Evolutionary conservation across 1,139 yeast species (phyloP), one percentile per base, ranked within the genome.

Genomic region (Geotrichum siamense): DNA sequence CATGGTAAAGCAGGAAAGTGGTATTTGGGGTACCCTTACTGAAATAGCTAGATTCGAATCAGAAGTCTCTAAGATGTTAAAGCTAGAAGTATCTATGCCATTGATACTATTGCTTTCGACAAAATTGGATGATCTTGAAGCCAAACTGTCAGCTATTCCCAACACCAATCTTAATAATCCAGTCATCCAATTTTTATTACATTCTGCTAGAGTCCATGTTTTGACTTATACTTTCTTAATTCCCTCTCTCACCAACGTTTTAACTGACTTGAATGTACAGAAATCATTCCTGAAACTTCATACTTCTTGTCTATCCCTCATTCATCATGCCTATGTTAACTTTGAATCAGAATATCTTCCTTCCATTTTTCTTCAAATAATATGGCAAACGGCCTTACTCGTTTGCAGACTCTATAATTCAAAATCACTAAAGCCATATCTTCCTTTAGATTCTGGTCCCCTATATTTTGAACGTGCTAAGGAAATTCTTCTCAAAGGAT

Each of bases 351-450:
- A 74, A 53, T 85, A 82, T 58, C 70, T 89, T 40, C 97, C 97
- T 0, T 87, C 85, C 44, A 87, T 83, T 3, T 82, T 82, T 61
- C 77, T 84, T 2, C 69, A 84, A 51, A 79, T 79, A 45, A 74
- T 87, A 37, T 87, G 97, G 96, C 96, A 89, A 63, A 84, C 96
- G 1, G 78, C 94, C 1, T 82, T 89, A 55, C 78, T 87, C 33
- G 77, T 89, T 30, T 83, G 84, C 46, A 82, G 84, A 55, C 68
- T 91, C 34, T 75, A 76, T 22, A 89, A 86, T 58, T 85, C 96
- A 0, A 79, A 78, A 57, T 76, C 74, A 47, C 72, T 81, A 26
- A 22, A 22, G 26, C 37, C 37, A 8, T 89, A 83, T 56, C 76
- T 76, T 50, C 69, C 71, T 20, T 4, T 10, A 21, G 93, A 94